These are phyloP conservation scores for Picea glauca DNA, from an alignment of 75 land plant genomes.

Conservation along the genomic window DNA sequence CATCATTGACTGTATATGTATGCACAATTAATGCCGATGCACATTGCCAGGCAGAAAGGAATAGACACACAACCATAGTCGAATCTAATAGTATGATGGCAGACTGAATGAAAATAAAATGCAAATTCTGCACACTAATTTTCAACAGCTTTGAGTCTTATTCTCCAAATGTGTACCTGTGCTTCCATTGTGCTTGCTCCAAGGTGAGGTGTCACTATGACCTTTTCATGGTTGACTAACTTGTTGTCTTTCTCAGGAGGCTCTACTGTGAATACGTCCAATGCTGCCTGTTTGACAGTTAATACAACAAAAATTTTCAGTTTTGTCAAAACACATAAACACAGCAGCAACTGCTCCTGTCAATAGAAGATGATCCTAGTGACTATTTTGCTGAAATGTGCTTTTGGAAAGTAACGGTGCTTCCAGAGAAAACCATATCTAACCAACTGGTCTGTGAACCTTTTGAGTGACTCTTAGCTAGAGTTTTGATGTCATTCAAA, in stretches of 20 bases:
- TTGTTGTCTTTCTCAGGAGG: conserved; percentile 74
- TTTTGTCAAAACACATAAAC: too few relatives aligned
- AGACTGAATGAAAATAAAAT: not conserved
- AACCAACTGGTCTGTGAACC: not conserved
- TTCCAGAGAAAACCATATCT: not conserved
- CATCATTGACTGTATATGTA: not conserved
- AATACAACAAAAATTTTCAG: not conserved
- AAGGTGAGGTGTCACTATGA: conserved; percentile 92
- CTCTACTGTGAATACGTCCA: conserved; percentile 89
- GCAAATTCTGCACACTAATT: not conserved
- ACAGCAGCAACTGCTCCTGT: too few relatives aligned
- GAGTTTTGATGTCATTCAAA: not conserved
- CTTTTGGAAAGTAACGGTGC: not conserved
- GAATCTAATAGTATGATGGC: not conserved
- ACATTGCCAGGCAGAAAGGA: not conserved
- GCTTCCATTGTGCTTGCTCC: conserved; percentile 97
- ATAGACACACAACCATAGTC: not conserved
- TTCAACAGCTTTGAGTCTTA: not conserved
- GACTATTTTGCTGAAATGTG: too few relatives aligned
- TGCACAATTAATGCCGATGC: not conserved
- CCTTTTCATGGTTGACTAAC: conserved; percentile 78
- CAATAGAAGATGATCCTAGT: too few relatives aligned
- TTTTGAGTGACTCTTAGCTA: not conserved
- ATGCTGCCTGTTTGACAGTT: conserved; percentile 60
- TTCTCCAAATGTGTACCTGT: conserved; percentile 43